These are phyloP conservation scores for Cryptosporidium tyzzeri DNA, from an alignment of 169 alveolate genomes.

Conservation along the genomic window DNA sequence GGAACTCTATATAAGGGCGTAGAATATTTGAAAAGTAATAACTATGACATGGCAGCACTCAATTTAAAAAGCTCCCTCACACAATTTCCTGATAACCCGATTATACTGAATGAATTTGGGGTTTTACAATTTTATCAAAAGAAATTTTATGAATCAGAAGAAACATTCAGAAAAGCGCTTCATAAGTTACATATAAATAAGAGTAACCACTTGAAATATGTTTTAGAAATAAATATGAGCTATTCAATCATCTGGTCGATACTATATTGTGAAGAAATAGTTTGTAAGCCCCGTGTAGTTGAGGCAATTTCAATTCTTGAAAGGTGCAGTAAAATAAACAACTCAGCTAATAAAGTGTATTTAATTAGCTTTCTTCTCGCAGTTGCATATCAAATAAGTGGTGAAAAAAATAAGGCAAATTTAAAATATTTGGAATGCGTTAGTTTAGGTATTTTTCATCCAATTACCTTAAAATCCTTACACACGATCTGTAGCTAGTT, in stretches of 20 bases:
- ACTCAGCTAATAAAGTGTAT: neutral
- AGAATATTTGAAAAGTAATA: constrained; percentile 41
- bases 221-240: constrained; percentile 32
- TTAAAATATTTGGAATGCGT: constrained; percentile 25
- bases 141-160: constrained; percentile 3
- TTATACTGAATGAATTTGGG: constrained; percentile 52
- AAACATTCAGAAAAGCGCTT: constrained; percentile 39
- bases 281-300: neutral
- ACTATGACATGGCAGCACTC: constrained; percentile 18
- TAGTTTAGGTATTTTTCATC: constrained; percentile 1
- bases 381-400: constrained; percentile 25
- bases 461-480: constrained; percentile 14
- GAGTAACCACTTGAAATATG: constrained; percentile 1
- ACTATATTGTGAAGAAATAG: constrained; percentile 4
- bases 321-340: neutral
- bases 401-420: constrained; percentile 23
- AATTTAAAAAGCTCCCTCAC: constrained; percentile 14
- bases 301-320: constrained; percentile 41
- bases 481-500: constrained; percentile 35
- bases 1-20: constrained; percentile 54
- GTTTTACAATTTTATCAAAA: constrained; percentile 44
- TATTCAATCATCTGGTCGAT: constrained; percentile 56
- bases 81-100: constrained; percentile 20
- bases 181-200: neutral
- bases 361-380: constrained; percentile 15